phyloP scores from a whole-genome alignment of 1,284 basidiomycete species.

The Porodaedalea pini region DNA sequence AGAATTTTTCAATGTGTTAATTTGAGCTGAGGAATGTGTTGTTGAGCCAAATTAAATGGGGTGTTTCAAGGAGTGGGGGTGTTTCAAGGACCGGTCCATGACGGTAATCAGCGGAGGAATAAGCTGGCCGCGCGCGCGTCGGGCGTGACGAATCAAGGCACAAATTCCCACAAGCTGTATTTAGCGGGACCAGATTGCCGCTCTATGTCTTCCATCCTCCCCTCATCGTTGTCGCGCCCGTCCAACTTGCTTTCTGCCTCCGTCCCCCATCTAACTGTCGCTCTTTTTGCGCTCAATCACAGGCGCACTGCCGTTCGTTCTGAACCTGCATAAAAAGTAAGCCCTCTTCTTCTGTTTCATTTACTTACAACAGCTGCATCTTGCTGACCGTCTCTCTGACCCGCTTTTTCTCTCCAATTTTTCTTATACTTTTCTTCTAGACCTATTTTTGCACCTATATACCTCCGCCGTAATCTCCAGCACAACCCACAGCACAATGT shows the following conservation, averaged over 20 bases:
- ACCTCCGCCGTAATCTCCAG: conserved; percentile 10
- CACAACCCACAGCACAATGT: conserved; percentile 35
- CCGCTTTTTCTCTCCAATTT: not conserved
- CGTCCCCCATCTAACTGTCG: not conserved
- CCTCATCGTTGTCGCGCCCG: conserved; percentile 4
- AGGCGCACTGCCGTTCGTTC: not conserved
- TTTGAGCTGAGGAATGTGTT: too few species aligned
- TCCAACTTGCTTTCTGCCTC: not conserved
- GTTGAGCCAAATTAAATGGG: too few species aligned
- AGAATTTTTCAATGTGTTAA: too few species aligned
- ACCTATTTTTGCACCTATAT: not conserved
- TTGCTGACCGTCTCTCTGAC: not conserved
- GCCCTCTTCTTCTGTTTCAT: not conserved
- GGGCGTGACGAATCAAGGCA: not conserved
- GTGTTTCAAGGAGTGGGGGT: too few species aligned
- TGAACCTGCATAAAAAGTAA: conserved; percentile 5
- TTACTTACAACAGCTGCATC: not conserved
- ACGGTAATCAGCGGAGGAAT: not conserved
- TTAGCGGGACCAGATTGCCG: not conserved
- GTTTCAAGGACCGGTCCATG: too few species aligned
- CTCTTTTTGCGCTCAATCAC: conserved; percentile 1
- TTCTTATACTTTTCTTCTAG: not conserved
- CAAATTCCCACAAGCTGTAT: not conserved
- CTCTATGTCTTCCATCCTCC: not conserved
- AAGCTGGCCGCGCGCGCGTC: not conserved